phyloP scores from a whole-genome alignment of 768 basidiomycete species.

The Tricholoma sp. region DNA sequence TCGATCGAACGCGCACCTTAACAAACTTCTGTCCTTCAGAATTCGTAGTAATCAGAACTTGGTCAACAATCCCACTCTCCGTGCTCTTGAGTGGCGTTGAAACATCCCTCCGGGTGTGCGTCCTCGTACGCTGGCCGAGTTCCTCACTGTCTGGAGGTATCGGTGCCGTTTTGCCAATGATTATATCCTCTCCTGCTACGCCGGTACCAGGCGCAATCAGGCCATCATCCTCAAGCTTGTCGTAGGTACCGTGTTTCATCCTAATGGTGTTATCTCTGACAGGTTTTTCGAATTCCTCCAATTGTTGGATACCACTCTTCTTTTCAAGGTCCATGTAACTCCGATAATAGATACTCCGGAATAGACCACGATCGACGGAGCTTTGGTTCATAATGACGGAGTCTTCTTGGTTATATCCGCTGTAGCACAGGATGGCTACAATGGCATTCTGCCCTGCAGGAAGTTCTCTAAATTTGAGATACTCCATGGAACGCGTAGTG shows the following conservation, averaged over 20 bases:
- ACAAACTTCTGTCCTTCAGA: conserved; percentile 97
- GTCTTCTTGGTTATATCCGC: conserved; percentile 99
- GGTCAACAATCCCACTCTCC: conserved; percentile 96
- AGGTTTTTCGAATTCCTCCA: conserved; percentile 98
- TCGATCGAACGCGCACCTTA: conserved; percentile 93
- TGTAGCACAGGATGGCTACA: conserved; percentile 97
- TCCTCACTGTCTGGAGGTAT: conserved; percentile 96
- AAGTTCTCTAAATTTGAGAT: conserved; percentile 96
- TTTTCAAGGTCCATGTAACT: conserved; percentile 99
- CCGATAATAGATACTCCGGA: conserved; percentile 97
- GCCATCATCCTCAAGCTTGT: conserved; percentile 96
- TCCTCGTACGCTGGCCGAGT: conserved; percentile 90
- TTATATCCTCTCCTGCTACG: conserved; percentile 95
- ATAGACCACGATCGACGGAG: conserved; percentile 95
- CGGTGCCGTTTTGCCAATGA: conserved; percentile 98
- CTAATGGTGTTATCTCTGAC: conserved; percentile 87
- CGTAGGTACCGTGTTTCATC: conserved; percentile 98
- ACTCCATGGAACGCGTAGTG: conserved; percentile 99
- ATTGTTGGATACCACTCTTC: conserved; percentile 83
- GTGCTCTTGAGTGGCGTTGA: conserved; percentile 98
- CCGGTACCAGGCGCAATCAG: conserved; percentile 94
- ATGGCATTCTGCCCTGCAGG: conserved; percentile 99
- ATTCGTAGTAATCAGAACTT: conserved; percentile 95
- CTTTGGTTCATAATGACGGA: conserved; percentile 99
- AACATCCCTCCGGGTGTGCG: conserved; percentile 91